phyloP scores from a whole-genome alignment of 768 basidiomycete genomes.

The Auricularia cornea region DNA sequence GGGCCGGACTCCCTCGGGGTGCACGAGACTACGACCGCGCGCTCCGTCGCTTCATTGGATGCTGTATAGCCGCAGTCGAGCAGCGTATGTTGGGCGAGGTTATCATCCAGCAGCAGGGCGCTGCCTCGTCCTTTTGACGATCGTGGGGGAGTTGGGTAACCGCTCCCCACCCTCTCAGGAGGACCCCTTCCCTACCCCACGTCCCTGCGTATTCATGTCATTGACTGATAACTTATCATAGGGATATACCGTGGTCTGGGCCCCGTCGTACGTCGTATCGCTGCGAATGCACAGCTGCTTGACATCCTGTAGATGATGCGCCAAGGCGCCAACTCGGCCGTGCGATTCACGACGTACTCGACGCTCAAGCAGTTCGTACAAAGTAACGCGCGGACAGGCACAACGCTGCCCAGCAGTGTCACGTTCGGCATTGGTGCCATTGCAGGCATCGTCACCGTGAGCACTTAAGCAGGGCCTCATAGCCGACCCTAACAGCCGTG shows the following conservation, averaged over 20 bases:
- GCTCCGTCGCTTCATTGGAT: no score
- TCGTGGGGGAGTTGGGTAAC: no score
- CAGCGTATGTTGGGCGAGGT: no score
- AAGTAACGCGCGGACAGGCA: constrained; percentile 73
- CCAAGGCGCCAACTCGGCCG: constrained; percentile 95
- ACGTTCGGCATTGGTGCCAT: constrained; percentile 93
- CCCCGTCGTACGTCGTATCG: constrained; percentile 63
- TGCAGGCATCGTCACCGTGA: constrained; percentile 88
- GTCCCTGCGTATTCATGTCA: not conserved
- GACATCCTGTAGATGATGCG: constrained; percentile 69
- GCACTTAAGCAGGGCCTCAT: constrained; percentile 73
- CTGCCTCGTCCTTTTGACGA: no score
- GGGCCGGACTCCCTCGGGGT: no score
- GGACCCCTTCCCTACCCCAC: no score
- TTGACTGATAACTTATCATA: not conserved
- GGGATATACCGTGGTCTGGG: constrained; percentile 85
- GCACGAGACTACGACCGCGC: no score
- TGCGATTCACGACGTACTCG: constrained; percentile 91
- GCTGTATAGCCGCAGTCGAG: no score
- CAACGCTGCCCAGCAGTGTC: constrained; percentile 73
- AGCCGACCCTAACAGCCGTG: no score
- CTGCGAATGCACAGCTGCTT: not conserved
- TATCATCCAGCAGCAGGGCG: no score
- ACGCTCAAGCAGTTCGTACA: constrained; percentile 92
- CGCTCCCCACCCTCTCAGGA: no score